Conservation (phyloP, 1,139 yeast genomes). For the Candida smagusa region DNA sequence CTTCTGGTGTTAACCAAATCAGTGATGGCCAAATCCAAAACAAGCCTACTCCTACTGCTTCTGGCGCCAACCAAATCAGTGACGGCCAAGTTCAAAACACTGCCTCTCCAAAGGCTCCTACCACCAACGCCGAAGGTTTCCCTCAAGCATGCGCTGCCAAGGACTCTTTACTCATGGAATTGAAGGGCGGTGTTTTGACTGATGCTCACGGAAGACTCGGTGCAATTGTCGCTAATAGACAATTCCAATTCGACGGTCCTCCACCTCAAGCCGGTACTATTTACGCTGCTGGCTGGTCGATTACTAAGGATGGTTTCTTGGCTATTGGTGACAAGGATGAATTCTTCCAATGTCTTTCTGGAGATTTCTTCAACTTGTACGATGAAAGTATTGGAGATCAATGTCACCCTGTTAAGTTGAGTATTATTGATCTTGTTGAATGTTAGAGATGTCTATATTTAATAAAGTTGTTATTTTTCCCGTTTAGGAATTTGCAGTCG, state of each 20-base stretch:
- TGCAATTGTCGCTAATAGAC: conserved; percentile 43
- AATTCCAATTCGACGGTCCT: conserved; percentile 46
- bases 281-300: conserved; percentile 39
- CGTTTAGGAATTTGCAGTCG: too few relatives aligned
- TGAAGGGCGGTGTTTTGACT: conserved; percentile 27
- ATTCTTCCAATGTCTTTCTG: conserved; percentile 42
- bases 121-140: conserved; percentile 2
- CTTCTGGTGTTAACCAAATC: conserved; percentile 22
- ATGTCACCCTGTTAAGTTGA: conserved; percentile 54
- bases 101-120: conserved; percentile 13
- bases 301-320: conserved; percentile 29
- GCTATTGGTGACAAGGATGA: conserved; percentile 38
- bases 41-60: conserved; percentile 22
- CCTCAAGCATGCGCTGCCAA: conserved; percentile 24
- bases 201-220: conserved; percentile 38
- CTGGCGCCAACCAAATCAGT: conserved; percentile 39
- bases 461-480: too few relatives aligned
- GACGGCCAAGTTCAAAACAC: conserved; percentile 32
- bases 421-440: conserved; percentile 57
- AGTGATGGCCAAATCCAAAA: conserved; percentile 37
- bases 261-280: conserved; percentile 44
- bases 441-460: conserved; percentile 37
- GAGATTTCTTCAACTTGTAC: conserved; percentile 43
- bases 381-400: conserved; percentile 38
- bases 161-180: conserved; percentile 27